Evolutionary conservation across 1,284 basidiomycete species (phyloP).

Genomic region (Fomitopsis palustris): DNA sequence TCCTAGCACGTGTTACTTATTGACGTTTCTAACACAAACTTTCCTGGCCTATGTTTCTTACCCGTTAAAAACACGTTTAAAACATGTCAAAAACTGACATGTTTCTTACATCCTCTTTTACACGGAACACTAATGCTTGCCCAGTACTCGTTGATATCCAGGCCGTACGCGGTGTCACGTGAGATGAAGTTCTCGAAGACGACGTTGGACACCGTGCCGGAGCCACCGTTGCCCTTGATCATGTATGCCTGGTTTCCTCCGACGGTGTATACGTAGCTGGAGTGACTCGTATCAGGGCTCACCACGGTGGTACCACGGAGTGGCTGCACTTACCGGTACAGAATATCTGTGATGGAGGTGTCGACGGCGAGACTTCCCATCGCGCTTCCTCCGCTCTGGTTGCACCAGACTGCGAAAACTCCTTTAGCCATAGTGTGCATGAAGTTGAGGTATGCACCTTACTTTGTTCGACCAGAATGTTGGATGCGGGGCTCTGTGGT

Average conservation of each 20-base stretch:
- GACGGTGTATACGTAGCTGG: slow-evolving; percentile 30
- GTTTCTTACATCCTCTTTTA: no score
- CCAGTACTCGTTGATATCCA: slow-evolving; percentile 34
- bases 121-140: slow-evolving; percentile 11
- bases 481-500: slow-evolving; percentile 24
- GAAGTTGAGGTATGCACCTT: slow-evolving; percentile 1
- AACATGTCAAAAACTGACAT: no score
- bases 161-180: slow-evolving; percentile 30
- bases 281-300: background rate
- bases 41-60: no score
- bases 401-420: slow-evolving; percentile 30
- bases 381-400: slow-evolving; percentile 33
- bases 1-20: no score
- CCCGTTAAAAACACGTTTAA: no score
- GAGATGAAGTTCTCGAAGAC: slow-evolving; percentile 32
- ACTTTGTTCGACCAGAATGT: slow-evolving; percentile 33
- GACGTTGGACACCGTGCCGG: slow-evolving; percentile 31
- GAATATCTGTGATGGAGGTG: slow-evolving; percentile 30
- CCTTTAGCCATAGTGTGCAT: no score
- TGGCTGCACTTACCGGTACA: slow-evolving; percentile 20
- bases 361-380: slow-evolving; percentile 31
- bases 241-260: slow-evolving; percentile 35
- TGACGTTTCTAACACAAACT: no score
- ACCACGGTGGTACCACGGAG: no score
- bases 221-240: slow-evolving; percentile 35